Evolutionary conservation across 2,329 filamentous ascomycete species (phyloP).

Genomic region (Emergomyces orientalis): DNA sequence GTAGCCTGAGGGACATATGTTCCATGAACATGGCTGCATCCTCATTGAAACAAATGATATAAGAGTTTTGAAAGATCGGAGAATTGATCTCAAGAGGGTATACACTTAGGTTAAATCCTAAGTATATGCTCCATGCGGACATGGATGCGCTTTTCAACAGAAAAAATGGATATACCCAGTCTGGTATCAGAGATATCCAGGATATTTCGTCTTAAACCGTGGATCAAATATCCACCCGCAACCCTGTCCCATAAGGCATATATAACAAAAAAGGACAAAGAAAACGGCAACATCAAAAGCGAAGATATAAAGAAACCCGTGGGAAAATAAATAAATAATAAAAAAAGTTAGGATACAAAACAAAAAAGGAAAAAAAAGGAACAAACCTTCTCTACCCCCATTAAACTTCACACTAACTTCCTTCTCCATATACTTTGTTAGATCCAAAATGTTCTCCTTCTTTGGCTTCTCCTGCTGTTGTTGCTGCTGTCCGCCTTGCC

Average conservation of each 20-base stretch:
- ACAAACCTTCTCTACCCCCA: conserved; percentile 75
- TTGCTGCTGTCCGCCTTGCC: conserved; percentile 32
- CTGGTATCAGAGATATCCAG: not conserved
- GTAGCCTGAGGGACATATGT: not conserved
- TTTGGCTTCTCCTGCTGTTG: conserved; percentile 66
- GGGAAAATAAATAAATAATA: not conserved
- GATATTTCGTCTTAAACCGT: not conserved
- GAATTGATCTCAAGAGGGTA: not conserved
- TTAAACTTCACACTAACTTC: conserved; percentile 93
- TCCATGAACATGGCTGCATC: not conserved
- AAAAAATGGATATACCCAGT: not conserved
- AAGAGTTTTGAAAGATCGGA: not conserved
- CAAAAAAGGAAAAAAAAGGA: conserved; percentile 1
- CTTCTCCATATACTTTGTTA: conserved; percentile 96
- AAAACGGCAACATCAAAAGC: not conserved
- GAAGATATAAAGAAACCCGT: too few species aligned
- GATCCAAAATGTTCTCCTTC: conserved; percentile 96
- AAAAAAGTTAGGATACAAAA: conserved; percentile 2
- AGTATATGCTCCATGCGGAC: not conserved
- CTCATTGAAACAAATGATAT: not conserved
- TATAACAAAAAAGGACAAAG: not conserved
- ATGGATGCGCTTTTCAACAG: not conserved
- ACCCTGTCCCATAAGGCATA: not conserved
- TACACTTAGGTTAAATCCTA: not conserved
- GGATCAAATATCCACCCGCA: not conserved